Evolutionary conservation across 2,329 filamentous ascomycete genomes (phyloP).

Genomic region (Pseudogymnoascus sp.): DNA sequence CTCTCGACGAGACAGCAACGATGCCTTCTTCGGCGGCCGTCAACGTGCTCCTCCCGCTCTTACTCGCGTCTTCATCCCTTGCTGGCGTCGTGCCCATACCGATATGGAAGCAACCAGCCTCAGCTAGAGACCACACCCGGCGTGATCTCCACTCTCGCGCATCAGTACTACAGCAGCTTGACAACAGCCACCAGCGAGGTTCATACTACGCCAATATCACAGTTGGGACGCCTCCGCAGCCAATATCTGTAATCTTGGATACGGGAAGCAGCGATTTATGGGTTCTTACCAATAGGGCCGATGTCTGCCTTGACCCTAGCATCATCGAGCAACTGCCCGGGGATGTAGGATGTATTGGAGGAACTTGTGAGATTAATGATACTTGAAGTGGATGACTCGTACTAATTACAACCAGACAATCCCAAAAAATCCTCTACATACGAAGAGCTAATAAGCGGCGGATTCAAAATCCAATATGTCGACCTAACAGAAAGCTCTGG

Average conservation of each 20-base stretch:
- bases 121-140: not conserved
- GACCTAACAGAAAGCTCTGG: conserved; percentile 30
- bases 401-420: not conserved
- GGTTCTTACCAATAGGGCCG: conserved; percentile 27
- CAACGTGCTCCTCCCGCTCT: not conserved
- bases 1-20: not conserved
- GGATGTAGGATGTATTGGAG: conserved; percentile 28
- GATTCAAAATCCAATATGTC: conserved; percentile 38
- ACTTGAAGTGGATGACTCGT: conserved; percentile 13
- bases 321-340: conserved; percentile 29
- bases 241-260: conserved; percentile 44
- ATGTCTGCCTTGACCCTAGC: not conserved
- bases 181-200: conserved; percentile 45
- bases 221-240: conserved; percentile 48
- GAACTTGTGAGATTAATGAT: conserved; percentile 31
- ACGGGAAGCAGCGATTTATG: conserved; percentile 54
- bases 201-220: conserved; percentile 47
- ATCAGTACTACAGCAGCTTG: not conserved
- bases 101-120: not conserved
- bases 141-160: not conserved
- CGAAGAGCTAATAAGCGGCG: conserved; percentile 30
- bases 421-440: conserved; percentile 30
- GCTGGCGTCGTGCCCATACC: not conserved
- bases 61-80: not conserved
- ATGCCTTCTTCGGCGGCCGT: not conserved